Percentiles rank a stretch among this genome's conserved stretches.
These are phyloP conservation scores for Coniosporium apollinis DNA, from an alignment of 495 filamentous ascomycete species.

Conservation along the genomic window DNA sequence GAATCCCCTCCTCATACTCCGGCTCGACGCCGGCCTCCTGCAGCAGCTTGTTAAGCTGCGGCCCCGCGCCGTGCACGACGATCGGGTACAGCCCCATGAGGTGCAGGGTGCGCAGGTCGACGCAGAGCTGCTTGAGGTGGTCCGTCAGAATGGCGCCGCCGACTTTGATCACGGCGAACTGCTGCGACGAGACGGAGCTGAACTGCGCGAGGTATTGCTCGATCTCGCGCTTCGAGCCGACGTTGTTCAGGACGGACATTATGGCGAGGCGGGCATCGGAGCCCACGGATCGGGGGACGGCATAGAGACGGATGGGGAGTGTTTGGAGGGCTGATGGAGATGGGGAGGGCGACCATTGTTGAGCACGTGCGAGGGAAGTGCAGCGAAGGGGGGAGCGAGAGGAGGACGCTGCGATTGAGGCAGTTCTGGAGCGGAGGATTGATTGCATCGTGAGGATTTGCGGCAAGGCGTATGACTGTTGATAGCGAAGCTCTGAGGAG, in stretches of 20 bases:
- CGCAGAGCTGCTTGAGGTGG: constrained; percentile 76
- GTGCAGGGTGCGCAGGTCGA: constrained; percentile 79
- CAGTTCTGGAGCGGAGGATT: no score
- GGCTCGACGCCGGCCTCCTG: constrained; percentile 87
- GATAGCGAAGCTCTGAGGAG: no score
- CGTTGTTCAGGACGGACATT: constrained; percentile 85
- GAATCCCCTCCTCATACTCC: constrained; percentile 90
- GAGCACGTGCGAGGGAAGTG: no score
- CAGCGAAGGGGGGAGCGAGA: no score
- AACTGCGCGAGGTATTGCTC: constrained; percentile 98
- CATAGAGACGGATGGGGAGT: no score
- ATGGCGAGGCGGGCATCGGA: constrained; percentile 82
- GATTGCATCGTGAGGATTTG: no score
- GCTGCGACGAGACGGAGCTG: constrained; percentile 89
- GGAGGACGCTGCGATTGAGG: no score
- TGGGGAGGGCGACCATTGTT: no score
- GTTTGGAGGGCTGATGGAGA: no score
- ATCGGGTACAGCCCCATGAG: constrained; percentile 92
- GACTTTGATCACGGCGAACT: constrained; percentile 98
- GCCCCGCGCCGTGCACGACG: constrained; percentile 91
- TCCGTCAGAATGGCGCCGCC: constrained; percentile 95
- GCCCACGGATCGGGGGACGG: no score
- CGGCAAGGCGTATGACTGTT: no score
- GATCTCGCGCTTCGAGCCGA: constrained; percentile 91
- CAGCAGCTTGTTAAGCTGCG: constrained; percentile 87